Evolutionary conservation across 192 early-diverging fungal species (phyloP).

Genomic region (Entrophospora sp.): DNA sequence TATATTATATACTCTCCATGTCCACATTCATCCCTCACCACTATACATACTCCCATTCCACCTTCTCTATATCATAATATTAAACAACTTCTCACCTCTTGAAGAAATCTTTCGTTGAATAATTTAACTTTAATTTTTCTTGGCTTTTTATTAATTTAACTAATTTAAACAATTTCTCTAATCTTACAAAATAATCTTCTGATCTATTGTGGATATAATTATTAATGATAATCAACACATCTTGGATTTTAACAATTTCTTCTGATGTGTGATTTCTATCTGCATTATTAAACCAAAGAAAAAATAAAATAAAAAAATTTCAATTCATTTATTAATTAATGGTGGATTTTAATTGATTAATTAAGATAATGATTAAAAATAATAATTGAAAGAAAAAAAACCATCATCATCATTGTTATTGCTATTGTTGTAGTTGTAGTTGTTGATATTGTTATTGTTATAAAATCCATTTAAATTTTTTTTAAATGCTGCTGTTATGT

Average conservation of each 20-base stretch:
- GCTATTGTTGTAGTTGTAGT: too few species aligned
- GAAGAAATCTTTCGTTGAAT: not conserved
- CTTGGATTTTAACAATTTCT: conserved; percentile 6
- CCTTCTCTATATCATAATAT: not conserved
- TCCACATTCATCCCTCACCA: too few species aligned
- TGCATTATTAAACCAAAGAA: too few species aligned
- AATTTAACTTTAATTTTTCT: not conserved
- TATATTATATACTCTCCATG: too few species aligned
- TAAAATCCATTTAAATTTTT: not conserved
- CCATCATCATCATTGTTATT: too few species aligned
- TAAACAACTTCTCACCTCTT: not conserved
- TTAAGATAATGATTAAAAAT: not conserved
- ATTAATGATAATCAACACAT: not conserved
- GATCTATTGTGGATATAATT: not conserved
- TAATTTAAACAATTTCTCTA: not conserved
- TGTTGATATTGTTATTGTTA: too few species aligned
- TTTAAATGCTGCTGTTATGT: too few species aligned
- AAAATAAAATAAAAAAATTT: too few species aligned
- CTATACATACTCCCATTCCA: too few species aligned
- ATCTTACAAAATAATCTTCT: not conserved
- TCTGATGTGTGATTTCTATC: not conserved
- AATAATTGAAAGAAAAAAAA: not conserved
- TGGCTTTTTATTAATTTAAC: not conserved
- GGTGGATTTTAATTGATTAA: not conserved
- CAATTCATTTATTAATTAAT: too few species aligned